These are phyloP conservation scores for Collybia sordida DNA, from an alignment of 768 basidiomycete species.

Conservation along the genomic window DNA sequence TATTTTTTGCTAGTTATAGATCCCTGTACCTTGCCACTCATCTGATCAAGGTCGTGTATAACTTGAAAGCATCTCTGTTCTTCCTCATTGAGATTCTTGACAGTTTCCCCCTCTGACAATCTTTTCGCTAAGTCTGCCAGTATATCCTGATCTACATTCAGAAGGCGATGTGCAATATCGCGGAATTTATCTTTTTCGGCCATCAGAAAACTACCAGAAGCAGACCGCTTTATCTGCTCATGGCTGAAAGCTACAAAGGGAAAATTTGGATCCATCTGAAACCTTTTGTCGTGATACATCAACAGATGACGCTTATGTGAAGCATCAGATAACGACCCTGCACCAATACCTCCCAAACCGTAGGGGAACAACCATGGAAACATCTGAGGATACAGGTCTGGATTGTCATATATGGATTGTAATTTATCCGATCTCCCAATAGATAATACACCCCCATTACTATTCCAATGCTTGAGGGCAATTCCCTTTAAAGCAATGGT, in stretches of 20 bases:
- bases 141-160: conserved; percentile 8
- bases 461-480: conserved; percentile 19
- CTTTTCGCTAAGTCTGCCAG: conserved; percentile 6
- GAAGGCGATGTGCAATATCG: conserved; percentile 12
- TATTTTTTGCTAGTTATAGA: conserved; percentile 24
- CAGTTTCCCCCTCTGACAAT: background rate
- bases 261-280: conserved; percentile 30
- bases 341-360: conserved; percentile 1
- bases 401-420: conserved; percentile 27
- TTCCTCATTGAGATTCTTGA: background rate
- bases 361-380: conserved; percentile 18
- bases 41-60: conserved; percentile 18
- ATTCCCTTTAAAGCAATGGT: conserved; percentile 13
- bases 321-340: conserved; percentile 11
- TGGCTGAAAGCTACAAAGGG: conserved; percentile 31
- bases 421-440: conserved; percentile 16
- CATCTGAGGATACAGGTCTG: conserved; percentile 26
- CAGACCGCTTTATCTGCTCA: conserved; percentile 23
- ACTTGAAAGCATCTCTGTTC: background rate
- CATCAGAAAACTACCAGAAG: conserved; percentile 18
- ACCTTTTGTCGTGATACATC: conserved; percentile 35
- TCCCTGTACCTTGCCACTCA: conserved; percentile 16
- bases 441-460: conserved; percentile 13
- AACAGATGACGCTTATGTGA: conserved; percentile 23
- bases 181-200: conserved; percentile 15